Evolutionary conservation across 805 yeast species (phyloP), one percentile per base, ranked within the genome.

Genomic region (Schwanniomyces sp.): DNA sequence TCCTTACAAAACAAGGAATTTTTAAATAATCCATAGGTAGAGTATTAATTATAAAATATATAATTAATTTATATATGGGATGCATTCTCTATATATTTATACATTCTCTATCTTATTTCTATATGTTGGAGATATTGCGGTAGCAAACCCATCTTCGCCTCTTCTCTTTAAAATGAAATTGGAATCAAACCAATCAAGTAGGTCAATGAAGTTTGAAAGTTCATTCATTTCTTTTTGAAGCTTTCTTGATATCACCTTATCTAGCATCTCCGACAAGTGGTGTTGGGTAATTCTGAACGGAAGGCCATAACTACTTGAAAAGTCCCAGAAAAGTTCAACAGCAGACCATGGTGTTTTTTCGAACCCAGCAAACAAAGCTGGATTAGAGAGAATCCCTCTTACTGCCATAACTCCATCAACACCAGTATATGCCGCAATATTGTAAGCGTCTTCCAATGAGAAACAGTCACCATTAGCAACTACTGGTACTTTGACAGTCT

Each of bases 401-500:
- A 88, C 99, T 2, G 97, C 86, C 99, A 94, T 94, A 7, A 94
- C 87, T 7, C 98, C 99, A 62, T 89, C 94, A 36, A 82, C 90
- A 1, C 86, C 86, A 0, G 98, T 91, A 44, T 63, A 62, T 10
- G 78, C 69, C 0, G 81, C 80, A 25, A 92, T 91, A 16, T 63
- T 60, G 38, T 70, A 57, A n/a, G 87, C 85, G 61, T 90, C 96
- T 14, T 74, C 69, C 21, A 82, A 67, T 0, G 78, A 61, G 58
- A 86, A 86, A 59, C 96, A 91, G 66, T 94, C 98, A n/a, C 99
- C 99, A 60, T 94, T 94, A 2, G 98, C 97, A n/a, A 94, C 86
- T 1, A 94, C 91, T 0, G 97, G 98, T 0, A 86, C 82, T 3
- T 55, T 60, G 0, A 75, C 75, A n/a, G 72, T 66, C 17, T 78